A percentile compares a stretch with the other conserved stretches of the same genome.
Evolutionary conservation across 2,329 filamentous ascomycete genomes (phyloP).

Genomic region (Fusarium clavum): DNA sequence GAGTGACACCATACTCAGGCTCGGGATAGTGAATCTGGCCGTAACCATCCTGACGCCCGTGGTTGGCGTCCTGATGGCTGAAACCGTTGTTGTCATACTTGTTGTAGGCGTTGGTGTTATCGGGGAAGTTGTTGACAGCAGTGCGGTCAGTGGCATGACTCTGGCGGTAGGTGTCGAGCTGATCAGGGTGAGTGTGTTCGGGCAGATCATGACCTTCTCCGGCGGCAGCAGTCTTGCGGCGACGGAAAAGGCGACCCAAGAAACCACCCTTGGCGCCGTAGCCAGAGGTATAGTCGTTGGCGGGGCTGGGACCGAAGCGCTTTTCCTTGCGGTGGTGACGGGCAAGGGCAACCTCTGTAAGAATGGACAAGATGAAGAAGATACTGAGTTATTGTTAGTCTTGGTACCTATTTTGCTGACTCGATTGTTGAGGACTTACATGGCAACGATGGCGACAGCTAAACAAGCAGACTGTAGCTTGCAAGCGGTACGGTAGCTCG

Average conservation of each 20-base stretch:
- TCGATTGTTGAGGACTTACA: constrained; percentile 62
- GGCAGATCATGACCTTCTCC: constrained; percentile 52
- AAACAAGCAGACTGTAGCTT: constrained; percentile 80
- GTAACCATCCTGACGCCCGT: constrained; percentile 45
- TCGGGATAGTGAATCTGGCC: constrained; percentile 46
- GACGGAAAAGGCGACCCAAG: constrained; percentile 51
- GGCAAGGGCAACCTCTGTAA: constrained; percentile 75
- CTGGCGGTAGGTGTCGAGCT: constrained; percentile 54
- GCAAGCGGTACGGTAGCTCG: constrained; percentile 69
- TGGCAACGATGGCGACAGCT: constrained; percentile 80
- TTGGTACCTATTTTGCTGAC: not conserved
- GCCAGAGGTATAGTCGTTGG: constrained; percentile 70
- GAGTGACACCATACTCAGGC: constrained; percentile 34
- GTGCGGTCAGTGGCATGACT: constrained; percentile 57
- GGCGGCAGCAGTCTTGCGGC: constrained; percentile 39
- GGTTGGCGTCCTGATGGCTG: constrained; percentile 41
- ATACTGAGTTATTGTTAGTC: constrained; percentile 58
- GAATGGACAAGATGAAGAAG: constrained; percentile 80
- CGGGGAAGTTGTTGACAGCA: constrained; percentile 47
- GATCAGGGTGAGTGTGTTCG: constrained; percentile 54
- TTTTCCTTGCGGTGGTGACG: constrained; percentile 80
- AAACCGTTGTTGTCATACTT: constrained; percentile 43
- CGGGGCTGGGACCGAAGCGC: constrained; percentile 68
- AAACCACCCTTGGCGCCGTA: constrained; percentile 53
- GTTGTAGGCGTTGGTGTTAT: constrained; percentile 44